Percentiles rank a stretch among this genome's conserved stretches.
These are phyloP conservation scores for Eimeria maxima DNA, from an alignment of 169 alveolate species.

Conservation along the genomic window DNA sequence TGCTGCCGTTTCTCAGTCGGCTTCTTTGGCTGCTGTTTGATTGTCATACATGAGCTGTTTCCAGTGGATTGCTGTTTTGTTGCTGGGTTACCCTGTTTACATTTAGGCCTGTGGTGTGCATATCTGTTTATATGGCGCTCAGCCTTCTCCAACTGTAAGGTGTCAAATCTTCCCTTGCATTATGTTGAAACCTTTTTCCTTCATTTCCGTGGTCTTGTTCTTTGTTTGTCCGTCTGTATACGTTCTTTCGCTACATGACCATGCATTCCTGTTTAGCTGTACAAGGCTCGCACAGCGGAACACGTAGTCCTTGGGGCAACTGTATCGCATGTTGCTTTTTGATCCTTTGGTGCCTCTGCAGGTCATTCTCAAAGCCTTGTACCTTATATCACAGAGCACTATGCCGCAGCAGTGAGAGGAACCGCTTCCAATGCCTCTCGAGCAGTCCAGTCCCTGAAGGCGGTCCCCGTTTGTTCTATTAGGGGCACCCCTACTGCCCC, in stretches of 20 bases:
- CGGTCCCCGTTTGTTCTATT: conserved; percentile 97
- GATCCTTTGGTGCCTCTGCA: conserved; percentile 30
- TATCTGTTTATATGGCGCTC: neutral
- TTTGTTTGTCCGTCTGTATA: neutral
- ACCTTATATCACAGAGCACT: conserved; percentile 98
- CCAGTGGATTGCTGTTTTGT: neutral
- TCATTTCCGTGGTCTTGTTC: neutral
- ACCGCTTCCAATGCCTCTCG: conserved; percentile 91
- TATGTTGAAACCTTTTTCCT: neutral
- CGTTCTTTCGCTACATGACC: neutral
- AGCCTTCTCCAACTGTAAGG: neutral
- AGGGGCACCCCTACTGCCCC: conserved; percentile 99
- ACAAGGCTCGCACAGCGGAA: neutral
- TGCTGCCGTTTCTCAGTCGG: conserved; percentile 30
- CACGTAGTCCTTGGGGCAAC: neutral
- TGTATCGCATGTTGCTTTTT: neutral
- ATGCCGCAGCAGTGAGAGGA: conserved; percentile 99
- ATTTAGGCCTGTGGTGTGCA: neutral
- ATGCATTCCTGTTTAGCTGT: neutral
- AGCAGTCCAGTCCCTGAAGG: conserved; percentile 84
- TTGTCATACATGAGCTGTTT: neutral
- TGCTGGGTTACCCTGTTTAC: neutral
- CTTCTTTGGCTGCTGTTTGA: neutral
- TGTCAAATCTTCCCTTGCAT: neutral
- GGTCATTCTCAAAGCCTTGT: conserved; percentile 94